Evolutionary conservation across 306 rosid genomes (phyloP).

Genomic region (Dalbergia cultrata): DNA sequence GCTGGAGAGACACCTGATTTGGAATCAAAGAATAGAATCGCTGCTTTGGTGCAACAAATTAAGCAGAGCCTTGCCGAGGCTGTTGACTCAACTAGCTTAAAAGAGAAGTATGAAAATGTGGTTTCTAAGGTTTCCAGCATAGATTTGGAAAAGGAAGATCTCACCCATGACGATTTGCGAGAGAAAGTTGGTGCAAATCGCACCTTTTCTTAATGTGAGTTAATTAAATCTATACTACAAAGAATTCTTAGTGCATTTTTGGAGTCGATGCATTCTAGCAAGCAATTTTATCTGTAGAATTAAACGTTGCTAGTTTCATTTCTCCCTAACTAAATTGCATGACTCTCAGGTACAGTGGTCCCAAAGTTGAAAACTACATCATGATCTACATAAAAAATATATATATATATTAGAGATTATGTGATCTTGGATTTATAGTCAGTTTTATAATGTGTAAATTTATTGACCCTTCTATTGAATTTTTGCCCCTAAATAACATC

Average conservation of each 20-base stretch:
- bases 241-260: not conserved
- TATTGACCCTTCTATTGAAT: constrained; percentile 5
- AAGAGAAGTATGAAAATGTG: constrained; percentile 72
- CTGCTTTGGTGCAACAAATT: constrained; percentile 71
- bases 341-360: not conserved
- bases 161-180: constrained; percentile 49
- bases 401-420: no score
- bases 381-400: not conserved
- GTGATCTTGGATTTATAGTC: constrained; percentile 21
- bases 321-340: constrained; percentile 34
- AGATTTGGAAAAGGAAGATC: constrained; percentile 48
- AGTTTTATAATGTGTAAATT: constrained; percentile 20
- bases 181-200: constrained; percentile 60
- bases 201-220: constrained; percentile 73
- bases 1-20: constrained; percentile 68
- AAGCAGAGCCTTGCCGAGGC: constrained; percentile 69
- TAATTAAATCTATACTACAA: constrained; percentile 30
- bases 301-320: constrained; percentile 11
- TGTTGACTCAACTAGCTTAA: constrained; percentile 66
- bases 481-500: constrained; percentile 27
- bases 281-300: constrained; percentile 1
- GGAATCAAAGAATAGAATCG: constrained; percentile 69
- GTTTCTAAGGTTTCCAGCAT: constrained; percentile 59
- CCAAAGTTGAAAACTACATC: constrained; percentile 19
- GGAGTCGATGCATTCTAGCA: constrained; percentile 16